Base-by-base conservation (phyloP, 306 rosid species). In the apple (Malus domestica) region DNA sequence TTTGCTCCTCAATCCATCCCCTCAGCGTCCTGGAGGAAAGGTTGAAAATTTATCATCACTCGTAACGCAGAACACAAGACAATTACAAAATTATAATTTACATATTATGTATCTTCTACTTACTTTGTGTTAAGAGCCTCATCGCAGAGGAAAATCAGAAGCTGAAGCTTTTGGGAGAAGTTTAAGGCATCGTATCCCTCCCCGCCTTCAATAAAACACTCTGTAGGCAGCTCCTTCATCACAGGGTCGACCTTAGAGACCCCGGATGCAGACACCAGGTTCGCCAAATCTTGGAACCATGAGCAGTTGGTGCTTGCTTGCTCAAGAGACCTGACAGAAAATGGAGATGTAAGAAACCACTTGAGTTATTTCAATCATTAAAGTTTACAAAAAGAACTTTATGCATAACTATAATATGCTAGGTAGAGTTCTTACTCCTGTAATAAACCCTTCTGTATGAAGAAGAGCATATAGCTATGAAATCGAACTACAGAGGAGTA, bases 111-210 rank as follows among this genome's bases (percentile, higher is more conserved):
- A 52, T 45, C 54, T n/a, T 74, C 25, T 74, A 85, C 90, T 87
- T 74, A 87, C 90, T 25, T 22, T 13, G 90, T 87, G 76, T 81
- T 20, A 59, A 87, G 85, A 73, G 80, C 85, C 84, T 87, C 87
- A 73, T 87, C 88, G 55, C 90, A 87, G 40, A 87, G 80, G 75
- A 80, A 85, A 78, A 76, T 87, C 68, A 87, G 30, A 49, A 87
- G 67, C 70, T 74, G 69, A 33, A 87, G 85, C 70, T 78, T 87
- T 59, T 16, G 86, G 15, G 90, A 85, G 74, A 85, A 76, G 77
- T 51, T 75, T 66, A 87, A 76, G 71, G 40, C 57, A 40, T 80
- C 87, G 52, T 87, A 87, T 66, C 79, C 80, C 57, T 40, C 60
- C 44, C 59, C 70, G 10, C 68, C 82, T 66, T 54, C 60, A 49